These are phyloP conservation scores for Auricularia sp. DNA, from an alignment of 768 basidiomycete species.

Conservation along the genomic window DNA sequence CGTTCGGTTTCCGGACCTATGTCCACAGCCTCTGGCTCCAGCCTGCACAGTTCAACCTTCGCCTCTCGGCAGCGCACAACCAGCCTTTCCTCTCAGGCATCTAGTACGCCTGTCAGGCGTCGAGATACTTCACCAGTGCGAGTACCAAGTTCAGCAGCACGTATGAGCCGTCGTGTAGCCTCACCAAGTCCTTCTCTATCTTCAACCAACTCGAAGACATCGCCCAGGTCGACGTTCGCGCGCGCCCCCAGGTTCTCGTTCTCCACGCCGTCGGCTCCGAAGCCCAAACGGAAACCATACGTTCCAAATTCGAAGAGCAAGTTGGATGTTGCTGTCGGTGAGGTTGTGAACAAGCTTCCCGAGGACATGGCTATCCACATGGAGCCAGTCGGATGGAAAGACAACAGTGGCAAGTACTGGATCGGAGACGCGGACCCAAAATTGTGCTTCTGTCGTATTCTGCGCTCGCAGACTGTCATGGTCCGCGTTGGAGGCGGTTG, in stretches of 20 bases:
- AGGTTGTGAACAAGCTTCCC: constrained; percentile 81
- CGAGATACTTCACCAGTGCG: constrained; percentile 20
- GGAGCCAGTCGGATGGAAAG: constrained; percentile 78
- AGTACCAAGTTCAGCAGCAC: constrained; percentile 26
- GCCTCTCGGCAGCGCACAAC: constrained; percentile 76
- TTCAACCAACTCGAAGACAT: constrained; percentile 39
- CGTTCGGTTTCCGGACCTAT: constrained; percentile 57
- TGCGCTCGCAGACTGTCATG: constrained; percentile 90
- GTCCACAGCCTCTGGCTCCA: not conserved
- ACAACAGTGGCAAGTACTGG: constrained; percentile 93
- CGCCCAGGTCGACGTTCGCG: constrained; percentile 54
- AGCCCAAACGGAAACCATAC: constrained; percentile 50
- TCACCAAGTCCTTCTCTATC: constrained; percentile 60
- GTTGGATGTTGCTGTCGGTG: constrained; percentile 85
- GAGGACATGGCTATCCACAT: constrained; percentile 77
- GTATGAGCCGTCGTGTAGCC: constrained; percentile 25
- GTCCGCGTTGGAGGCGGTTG: constrained; percentile 94
- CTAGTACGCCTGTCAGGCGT: constrained; percentile 24
- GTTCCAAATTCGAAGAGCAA: constrained; percentile 84
- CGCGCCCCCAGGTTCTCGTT: constrained; percentile 59
- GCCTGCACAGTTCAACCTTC: constrained; percentile 55
- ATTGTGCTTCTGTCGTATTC: constrained; percentile 84
- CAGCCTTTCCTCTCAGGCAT: constrained; percentile 44
- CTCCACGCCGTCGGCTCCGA: constrained; percentile 32
- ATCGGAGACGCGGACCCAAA: constrained; percentile 87